These are phyloP conservation scores for Microcera coccophila DNA, from an alignment of 2,329 filamentous ascomycete species.

Conservation along the genomic window DNA sequence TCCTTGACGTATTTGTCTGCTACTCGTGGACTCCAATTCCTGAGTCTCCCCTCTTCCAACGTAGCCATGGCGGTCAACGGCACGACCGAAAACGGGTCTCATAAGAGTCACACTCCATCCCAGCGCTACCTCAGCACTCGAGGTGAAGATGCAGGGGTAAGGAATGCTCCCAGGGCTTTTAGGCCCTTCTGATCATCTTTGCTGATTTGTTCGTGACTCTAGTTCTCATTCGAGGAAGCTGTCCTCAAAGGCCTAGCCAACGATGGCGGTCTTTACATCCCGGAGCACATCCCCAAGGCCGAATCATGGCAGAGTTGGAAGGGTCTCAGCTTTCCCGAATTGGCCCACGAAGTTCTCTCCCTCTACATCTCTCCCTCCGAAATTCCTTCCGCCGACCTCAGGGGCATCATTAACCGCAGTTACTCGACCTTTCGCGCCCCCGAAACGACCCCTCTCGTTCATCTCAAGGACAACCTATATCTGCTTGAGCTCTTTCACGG, in stretches of 20 bases:
- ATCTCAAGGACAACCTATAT: constrained; percentile 63
- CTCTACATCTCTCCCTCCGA: constrained; percentile 71
- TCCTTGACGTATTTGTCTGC: no score
- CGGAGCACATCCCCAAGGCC: constrained; percentile 67
- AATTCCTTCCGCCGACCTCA: constrained; percentile 71
- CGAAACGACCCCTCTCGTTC: constrained; percentile 64
- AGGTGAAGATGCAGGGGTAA: constrained; percentile 48
- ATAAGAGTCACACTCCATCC: constrained; percentile 40
- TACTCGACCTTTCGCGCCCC: constrained; percentile 84
- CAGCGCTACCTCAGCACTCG: constrained; percentile 51
- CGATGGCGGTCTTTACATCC: constrained; percentile 84
- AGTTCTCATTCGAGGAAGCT: constrained; percentile 82
- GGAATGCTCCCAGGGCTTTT: constrained; percentile 12
- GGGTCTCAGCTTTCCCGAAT: constrained; percentile 70
- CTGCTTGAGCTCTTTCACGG: constrained; percentile 89
- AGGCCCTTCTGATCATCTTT: constrained; percentile 53
- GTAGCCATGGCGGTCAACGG: constrained; percentile 30
- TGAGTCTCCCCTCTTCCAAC: not conserved
- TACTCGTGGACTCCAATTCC: not conserved
- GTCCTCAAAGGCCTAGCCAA: constrained; percentile 79
- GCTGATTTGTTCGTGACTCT: constrained; percentile 35
- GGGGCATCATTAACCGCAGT: constrained; percentile 71
- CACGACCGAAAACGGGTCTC: constrained; percentile 32
- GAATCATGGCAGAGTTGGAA: constrained; percentile 69
- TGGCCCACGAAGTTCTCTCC: constrained; percentile 78